phyloP scores from a whole-genome alignment of 306 rosid genomes.

The Sicyos edulis region DNA sequence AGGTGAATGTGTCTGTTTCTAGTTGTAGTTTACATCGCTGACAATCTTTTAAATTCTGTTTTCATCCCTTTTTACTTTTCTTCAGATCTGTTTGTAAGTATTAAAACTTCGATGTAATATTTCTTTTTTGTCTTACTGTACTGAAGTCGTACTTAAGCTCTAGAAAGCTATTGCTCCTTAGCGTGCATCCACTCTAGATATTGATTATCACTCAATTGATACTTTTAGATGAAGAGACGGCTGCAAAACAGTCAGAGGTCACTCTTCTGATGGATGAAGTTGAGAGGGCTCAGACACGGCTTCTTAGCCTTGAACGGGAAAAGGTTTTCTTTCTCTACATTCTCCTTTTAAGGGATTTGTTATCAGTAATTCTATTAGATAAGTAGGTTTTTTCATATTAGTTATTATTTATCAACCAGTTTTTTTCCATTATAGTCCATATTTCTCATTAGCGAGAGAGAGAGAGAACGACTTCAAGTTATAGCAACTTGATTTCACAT shows the following conservation, averaged over 20 bases:
- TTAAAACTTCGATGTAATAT: neutral
- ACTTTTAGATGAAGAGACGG: slow-evolving; percentile 69
- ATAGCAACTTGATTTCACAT: slow-evolving; percentile 4
- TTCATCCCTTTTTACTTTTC: neutral
- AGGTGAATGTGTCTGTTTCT: slow-evolving; percentile 41
- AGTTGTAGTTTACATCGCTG: slow-evolving; percentile 3
- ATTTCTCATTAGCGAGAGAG: neutral
- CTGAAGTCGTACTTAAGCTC: neutral
- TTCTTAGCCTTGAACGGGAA: slow-evolving; percentile 60
- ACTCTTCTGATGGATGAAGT: slow-evolving; percentile 67
- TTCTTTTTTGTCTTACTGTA: neutral
- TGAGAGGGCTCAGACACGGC: slow-evolving; percentile 58
- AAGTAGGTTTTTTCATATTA: neutral
- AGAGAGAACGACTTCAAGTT: neutral
- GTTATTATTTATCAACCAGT: neutral
- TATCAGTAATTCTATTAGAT: slow-evolving; percentile 8
- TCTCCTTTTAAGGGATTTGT: slow-evolving; percentile 11
- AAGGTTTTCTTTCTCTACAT: slow-evolving; percentile 29
- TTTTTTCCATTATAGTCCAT: neutral
- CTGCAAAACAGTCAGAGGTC: slow-evolving; percentile 89
- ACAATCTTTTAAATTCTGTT: slow-evolving; percentile 18
- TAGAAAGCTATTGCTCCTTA: neutral
- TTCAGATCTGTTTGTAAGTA: neutral
- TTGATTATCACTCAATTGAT: slow-evolving; percentile 17
- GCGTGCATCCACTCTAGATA: neutral